Conservation (phyloP, 768 basidiomycete species). For the Dioszegia crocea region DNA sequence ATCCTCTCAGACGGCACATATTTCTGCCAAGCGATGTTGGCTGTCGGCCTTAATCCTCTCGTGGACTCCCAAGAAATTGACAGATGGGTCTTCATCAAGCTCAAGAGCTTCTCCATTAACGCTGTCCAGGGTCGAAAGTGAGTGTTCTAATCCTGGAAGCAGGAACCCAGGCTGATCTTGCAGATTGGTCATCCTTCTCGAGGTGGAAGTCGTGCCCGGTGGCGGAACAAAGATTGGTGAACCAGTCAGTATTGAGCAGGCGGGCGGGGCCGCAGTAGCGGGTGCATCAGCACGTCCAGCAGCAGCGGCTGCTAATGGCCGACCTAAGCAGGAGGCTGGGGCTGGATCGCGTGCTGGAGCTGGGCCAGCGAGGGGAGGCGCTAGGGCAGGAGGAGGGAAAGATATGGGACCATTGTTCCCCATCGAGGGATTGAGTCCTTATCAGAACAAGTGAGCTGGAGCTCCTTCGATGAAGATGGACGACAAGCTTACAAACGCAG, state of each 20-base stretch:
- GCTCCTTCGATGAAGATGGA: background rate
- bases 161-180: background rate
- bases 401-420: slow-evolving; percentile 60
- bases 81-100: slow-evolving; percentile 64
- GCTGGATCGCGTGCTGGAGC: background rate
- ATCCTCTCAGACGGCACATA: slow-evolving; percentile 84
- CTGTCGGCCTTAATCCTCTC: slow-evolving; percentile 77
- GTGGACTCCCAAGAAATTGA: slow-evolving; percentile 62
- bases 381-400: slow-evolving; percentile 14
- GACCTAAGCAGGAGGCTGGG: slow-evolving; percentile 23
- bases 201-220: slow-evolving; percentile 30
- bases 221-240: slow-evolving; percentile 69
- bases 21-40: slow-evolving; percentile 90
- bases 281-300: slow-evolving; percentile 44
- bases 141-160: slow-evolving; percentile 24
- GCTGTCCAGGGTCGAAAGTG: slow-evolving; percentile 78
- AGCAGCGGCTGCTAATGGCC: slow-evolving; percentile 32
- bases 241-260: slow-evolving; percentile 52
- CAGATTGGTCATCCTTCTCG: slow-evolving; percentile 78
- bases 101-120: slow-evolving; percentile 77
- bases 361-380: slow-evolving; percentile 15
- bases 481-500: slow-evolving; percentile 18
- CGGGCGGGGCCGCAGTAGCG: slow-evolving; percentile 38
- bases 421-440: slow-evolving; percentile 90
- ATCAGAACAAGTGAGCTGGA: slow-evolving; percentile 70